Evolutionary conservation across 495 filamentous ascomycete genomes (phyloP).

Genomic region (Neurospora sp.): DNA sequence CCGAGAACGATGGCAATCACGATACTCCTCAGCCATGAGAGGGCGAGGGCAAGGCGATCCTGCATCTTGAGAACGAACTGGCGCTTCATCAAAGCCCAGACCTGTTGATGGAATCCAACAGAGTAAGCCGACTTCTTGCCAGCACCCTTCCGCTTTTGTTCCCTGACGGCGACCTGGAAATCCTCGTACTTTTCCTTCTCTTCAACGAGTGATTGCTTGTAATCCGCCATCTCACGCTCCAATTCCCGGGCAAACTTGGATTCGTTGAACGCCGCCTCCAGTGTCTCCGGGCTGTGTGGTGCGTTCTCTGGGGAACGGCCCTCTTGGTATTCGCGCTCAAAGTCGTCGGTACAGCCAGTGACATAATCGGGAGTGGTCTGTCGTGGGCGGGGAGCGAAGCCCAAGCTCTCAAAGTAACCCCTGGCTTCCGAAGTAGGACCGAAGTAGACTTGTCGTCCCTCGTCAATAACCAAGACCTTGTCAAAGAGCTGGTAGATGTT

Average conservation of each 20-base stretch:
- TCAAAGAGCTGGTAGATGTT: constrained; percentile 81
- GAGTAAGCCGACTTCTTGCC: constrained; percentile 64
- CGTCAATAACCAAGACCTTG: constrained; percentile 76
- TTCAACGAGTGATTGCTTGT: constrained; percentile 47
- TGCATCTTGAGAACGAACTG: constrained; percentile 81
- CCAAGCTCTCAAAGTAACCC: constrained; percentile 71
- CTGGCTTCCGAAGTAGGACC: constrained; percentile 60
- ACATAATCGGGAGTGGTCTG: constrained; percentile 83
- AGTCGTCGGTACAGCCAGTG: constrained; percentile 74
- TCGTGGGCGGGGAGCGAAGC: constrained; percentile 66
- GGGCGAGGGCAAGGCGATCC: constrained; percentile 63
- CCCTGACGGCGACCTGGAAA: constrained; percentile 63
- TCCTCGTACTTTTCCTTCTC: constrained; percentile 61
- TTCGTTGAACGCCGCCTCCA: constrained; percentile 57
- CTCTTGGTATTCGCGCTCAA: constrained; percentile 64
- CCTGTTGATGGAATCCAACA: constrained; percentile 66
- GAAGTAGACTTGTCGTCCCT: constrained; percentile 71
- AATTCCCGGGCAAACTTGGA: constrained; percentile 49
- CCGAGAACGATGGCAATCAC: constrained; percentile 68
- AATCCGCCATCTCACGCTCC: constrained; percentile 55
- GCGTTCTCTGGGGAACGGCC: constrained; percentile 52
- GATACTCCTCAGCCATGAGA: constrained; percentile 68
- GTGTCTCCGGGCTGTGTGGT: constrained; percentile 52
- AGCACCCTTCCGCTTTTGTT: constrained; percentile 64
- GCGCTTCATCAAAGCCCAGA: constrained; percentile 73